Evolutionary conservation across 768 basidiomycete species (phyloP).

Genomic region (Pleurotus sapidus): DNA sequence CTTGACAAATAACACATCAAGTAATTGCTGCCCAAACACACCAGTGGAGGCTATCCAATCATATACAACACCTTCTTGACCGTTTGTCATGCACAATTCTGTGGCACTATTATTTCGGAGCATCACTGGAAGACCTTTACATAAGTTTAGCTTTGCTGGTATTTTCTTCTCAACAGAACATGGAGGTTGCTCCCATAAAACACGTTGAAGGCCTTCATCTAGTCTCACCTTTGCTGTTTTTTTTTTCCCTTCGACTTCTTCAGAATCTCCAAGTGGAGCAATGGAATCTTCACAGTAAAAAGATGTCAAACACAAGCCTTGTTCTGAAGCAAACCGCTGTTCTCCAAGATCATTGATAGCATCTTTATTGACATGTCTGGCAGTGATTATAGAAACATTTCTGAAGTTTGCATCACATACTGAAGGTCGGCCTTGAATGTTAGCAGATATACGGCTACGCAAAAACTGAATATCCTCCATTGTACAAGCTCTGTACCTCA

Average conservation of each 20-base stretch:
- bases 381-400: conserved; percentile 31
- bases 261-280: neutral
- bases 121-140: conserved; percentile 31
- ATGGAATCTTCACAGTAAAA: conserved; percentile 22
- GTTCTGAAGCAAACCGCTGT: conserved; percentile 27
- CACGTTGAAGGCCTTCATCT: conserved; percentile 10
- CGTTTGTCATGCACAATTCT: conserved; percentile 31
- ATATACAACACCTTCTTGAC: conserved; percentile 25
- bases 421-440: neutral
- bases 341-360: conserved; percentile 25
- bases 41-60: conserved; percentile 21
- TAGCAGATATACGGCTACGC: conserved; percentile 13
- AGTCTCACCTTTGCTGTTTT: neutral
- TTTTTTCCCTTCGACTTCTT: neutral
- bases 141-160: conserved; percentile 23
- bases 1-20: conserved; percentile 28
- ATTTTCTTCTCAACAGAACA: conserved; percentile 15
- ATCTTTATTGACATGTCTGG: conserved; percentile 26
- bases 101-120: conserved; percentile 28
- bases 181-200: conserved; percentile 18
- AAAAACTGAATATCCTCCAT: conserved; percentile 27
- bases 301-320: conserved; percentile 14
- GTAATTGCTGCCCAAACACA: conserved; percentile 5
- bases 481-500: conserved; percentile 31
- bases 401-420: conserved; percentile 16